These are phyloP conservation scores for Lachnellula cervina DNA, from an alignment of 2,329 filamentous ascomycete genomes.

Conservation along the genomic window DNA sequence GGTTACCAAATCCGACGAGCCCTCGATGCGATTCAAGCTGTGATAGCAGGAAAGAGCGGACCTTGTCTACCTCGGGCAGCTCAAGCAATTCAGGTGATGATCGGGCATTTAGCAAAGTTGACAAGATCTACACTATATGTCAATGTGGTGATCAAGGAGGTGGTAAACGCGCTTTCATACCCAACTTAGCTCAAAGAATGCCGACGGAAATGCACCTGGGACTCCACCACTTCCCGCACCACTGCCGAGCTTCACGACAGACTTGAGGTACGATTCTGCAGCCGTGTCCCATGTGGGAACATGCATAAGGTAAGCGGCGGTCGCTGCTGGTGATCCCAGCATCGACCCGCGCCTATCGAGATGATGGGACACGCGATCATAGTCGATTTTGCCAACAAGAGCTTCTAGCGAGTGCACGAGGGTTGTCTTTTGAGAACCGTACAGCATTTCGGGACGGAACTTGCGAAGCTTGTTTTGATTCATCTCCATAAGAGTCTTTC, in stretches of 20 bases:
- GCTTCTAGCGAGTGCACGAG: constrained; percentile 37
- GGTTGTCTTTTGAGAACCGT: constrained; percentile 27
- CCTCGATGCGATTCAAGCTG: background rate
- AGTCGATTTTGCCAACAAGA: constrained; percentile 35
- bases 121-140: background rate
- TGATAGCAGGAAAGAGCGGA: background rate
- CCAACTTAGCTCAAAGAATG: background rate
- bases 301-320: background rate
- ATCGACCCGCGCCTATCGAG: background rate
- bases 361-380: constrained; percentile 23
- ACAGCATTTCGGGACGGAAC: constrained; percentile 29
- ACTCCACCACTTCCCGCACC: background rate
- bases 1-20: background rate
- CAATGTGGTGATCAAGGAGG: background rate
- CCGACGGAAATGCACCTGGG: background rate
- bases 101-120: background rate
- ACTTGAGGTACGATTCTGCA: background rate
- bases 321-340: background rate
- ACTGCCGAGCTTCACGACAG: background rate
- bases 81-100: background rate
- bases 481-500: constrained; percentile 21
- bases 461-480: constrained; percentile 27
- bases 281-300: background rate
- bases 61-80: background rate
- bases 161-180: background rate